phyloP scores from a whole-genome alignment of 2,329 filamentous ascomycete genomes.

The Colletotrichum caudatum region DNA sequence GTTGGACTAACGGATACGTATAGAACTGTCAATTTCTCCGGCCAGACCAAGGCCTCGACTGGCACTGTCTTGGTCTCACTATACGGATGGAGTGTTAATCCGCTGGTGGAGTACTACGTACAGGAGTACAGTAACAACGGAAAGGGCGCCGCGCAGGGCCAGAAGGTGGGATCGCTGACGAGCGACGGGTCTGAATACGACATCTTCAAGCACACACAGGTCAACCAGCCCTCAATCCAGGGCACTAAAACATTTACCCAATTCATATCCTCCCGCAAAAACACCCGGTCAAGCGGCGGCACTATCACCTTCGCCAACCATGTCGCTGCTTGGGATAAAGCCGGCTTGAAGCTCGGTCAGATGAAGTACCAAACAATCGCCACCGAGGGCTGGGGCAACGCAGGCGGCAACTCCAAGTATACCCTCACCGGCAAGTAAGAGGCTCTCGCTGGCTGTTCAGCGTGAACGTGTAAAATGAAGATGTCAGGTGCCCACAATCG shows the following conservation, averaged over 20 bases:
- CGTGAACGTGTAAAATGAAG: not conserved
- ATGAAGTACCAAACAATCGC: conserved; percentile 61
- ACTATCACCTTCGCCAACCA: conserved; percentile 64
- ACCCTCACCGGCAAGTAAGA: not conserved
- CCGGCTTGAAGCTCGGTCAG: conserved; percentile 60
- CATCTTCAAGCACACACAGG: conserved; percentile 47
- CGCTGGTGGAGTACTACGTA: conserved; percentile 70
- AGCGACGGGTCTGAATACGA: conserved; percentile 52
- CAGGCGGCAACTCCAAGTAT: not conserved
- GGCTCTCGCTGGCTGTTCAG: not conserved
- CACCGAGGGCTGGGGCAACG: conserved; percentile 1
- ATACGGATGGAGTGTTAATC: conserved; percentile 61
- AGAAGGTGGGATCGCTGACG: conserved; percentile 49
- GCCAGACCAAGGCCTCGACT: not conserved
- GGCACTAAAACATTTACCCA: not conserved
- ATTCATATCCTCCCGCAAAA: not conserved
- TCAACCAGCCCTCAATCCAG: not conserved
- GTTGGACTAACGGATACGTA: not conserved
- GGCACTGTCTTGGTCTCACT: not conserved
- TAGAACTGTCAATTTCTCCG: not conserved
- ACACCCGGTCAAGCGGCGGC: conserved; percentile 48
- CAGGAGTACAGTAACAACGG: conserved; percentile 53
- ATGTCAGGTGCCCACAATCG: not conserved
- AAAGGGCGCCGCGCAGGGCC: conserved; percentile 3
- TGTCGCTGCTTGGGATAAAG: conserved; percentile 63